These are phyloP conservation scores for Mortierella claussenii DNA, from an alignment of 192 early-diverging fungal genomes.

Conservation along the genomic window DNA sequence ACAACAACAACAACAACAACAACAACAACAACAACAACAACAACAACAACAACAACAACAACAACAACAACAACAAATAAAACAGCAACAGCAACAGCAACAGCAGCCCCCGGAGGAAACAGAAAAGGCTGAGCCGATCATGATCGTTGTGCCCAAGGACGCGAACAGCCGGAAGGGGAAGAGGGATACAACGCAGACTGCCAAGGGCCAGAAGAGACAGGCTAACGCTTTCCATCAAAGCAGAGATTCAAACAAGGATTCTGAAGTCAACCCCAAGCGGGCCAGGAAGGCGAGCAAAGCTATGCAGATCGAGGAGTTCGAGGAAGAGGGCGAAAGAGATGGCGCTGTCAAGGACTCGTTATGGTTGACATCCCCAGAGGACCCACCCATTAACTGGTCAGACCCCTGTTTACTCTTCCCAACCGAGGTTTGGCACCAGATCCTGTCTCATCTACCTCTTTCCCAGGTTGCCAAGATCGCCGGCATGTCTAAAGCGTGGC, in stretches of 20 bases:
- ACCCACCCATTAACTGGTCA: not conserved
- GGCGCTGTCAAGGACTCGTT: not conserved
- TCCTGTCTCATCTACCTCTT: constrained; percentile 9
- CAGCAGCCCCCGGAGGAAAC: too few species aligned
- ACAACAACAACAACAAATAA: not conserved
- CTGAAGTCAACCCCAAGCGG: not conserved
- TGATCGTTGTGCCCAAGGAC: not conserved
- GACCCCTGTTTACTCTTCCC: constrained; percentile 25
- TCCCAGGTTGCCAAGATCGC: constrained; percentile 13
- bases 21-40: too few species aligned
- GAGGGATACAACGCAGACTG: too few species aligned
- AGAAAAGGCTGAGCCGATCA: too few species aligned
- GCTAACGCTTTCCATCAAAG: too few species aligned
- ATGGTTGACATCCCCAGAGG: not conserved
- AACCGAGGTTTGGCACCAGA: constrained; percentile 25
- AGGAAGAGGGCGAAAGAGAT: not conserved
- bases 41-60: not conserved
- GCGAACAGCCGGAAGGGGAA: not conserved
- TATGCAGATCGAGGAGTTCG: not conserved
- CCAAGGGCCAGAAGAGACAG: too few species aligned
- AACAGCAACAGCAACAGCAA: too few species aligned
- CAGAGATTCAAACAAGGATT: too few species aligned
- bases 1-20: too few species aligned
- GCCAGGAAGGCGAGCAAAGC: not conserved
- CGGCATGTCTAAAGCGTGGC: constrained; percentile 14